Evolutionary conservation across 129 eudicot genomes (phyloP).

Genomic region (Ambrosia artemisiifolia): DNA sequence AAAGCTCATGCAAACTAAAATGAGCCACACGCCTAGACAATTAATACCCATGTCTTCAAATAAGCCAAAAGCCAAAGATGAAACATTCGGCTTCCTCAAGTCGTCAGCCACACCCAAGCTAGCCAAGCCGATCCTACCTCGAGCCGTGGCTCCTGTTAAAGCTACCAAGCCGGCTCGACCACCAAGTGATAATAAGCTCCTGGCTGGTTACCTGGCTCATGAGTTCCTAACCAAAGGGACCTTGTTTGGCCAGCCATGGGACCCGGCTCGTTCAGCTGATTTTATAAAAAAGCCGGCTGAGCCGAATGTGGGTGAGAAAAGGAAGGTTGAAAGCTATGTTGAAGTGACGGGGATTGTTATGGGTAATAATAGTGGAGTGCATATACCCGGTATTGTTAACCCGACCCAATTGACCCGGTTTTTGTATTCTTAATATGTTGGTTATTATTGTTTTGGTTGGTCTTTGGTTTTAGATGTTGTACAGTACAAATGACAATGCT

Average conservation of each 20-base stretch:
- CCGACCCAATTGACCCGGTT: slow-evolving; percentile 50
- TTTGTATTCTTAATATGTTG: slow-evolving; percentile 20
- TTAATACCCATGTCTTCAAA: slow-evolving; percentile 32
- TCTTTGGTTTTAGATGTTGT: slow-evolving; percentile 9
- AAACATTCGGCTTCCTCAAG: slow-evolving; percentile 32
- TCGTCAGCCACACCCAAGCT: too few relatives aligned
- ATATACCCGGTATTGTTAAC: slow-evolving; percentile 54
- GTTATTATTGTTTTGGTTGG: background rate
- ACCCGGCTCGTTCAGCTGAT: slow-evolving; percentile 27
- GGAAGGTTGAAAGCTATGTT: slow-evolving; percentile 33
- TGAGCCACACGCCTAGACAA: slow-evolving; percentile 47
- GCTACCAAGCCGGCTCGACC: slow-evolving; percentile 14
- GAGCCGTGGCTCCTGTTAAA: slow-evolving; percentile 19
- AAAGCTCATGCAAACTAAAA: slow-evolving; percentile 32
- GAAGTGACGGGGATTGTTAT: slow-evolving; percentile 42
- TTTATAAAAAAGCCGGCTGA: slow-evolving; percentile 18
- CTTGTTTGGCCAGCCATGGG: slow-evolving; percentile 49
- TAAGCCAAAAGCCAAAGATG: slow-evolving; percentile 42
- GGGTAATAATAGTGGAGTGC: slow-evolving; percentile 40
- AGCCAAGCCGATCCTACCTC: slow-evolving; percentile 42
- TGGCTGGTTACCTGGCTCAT: slow-evolving; percentile 63
- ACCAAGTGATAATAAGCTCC: slow-evolving; percentile 32
- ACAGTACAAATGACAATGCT: slow-evolving; percentile 6
- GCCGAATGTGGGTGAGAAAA: slow-evolving; percentile 32
- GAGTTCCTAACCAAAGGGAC: slow-evolving; percentile 54